Evolutionary conservation across 768 basidiomycete species (phyloP), one percentile per base, ranked within the genome.

Genomic region (Auricularia heimuer): DNA sequence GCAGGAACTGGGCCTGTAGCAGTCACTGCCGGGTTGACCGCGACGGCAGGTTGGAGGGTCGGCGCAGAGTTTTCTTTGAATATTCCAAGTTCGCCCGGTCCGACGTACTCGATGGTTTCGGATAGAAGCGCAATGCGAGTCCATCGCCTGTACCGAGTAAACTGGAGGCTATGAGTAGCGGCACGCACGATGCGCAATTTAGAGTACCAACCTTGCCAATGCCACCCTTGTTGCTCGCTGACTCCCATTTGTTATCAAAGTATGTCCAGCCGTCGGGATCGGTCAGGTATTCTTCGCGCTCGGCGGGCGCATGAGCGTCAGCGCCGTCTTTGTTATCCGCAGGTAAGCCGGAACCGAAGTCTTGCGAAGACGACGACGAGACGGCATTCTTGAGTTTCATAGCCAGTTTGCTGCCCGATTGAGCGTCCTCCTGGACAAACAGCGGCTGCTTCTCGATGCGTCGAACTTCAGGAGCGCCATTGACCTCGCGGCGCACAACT

Each of bases 231-330:
- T 79, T 78, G 63, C 85, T 86, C 56, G 82, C 79, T 21, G 78
- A 81, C 71, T 97, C 94, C 94, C 94, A 98, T 73, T 97, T 96
- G 74, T 98, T 98, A 69, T 95, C 94, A 2, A 87, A 89, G 70
- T 94, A 97, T 4, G 94, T 82, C 94, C 94, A 98, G 3, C 94
- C 94, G 66, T 95, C 92, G 3, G 80, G 72, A 72, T 98, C 94
- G 1, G 94, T 96, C 44, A 77, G 72, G 35, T 78, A 76, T 54
- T 86, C 83, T 63, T 85, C 83, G 2, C 81, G 29, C 35, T 62
- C 75, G 2, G 73, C 73, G 8, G 70, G 73, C 1, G 51, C 62
- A 34, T 63, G 66, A 18, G 61, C 37, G 3, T 65, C 68, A 29
- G 34, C 63, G 4, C 62, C 65, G 45, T 64, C 56, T 24, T 67